phyloP scores from a whole-genome alignment of 2,329 filamentous ascomycete genomes.

The Blastomyces gilchristii region DNA sequence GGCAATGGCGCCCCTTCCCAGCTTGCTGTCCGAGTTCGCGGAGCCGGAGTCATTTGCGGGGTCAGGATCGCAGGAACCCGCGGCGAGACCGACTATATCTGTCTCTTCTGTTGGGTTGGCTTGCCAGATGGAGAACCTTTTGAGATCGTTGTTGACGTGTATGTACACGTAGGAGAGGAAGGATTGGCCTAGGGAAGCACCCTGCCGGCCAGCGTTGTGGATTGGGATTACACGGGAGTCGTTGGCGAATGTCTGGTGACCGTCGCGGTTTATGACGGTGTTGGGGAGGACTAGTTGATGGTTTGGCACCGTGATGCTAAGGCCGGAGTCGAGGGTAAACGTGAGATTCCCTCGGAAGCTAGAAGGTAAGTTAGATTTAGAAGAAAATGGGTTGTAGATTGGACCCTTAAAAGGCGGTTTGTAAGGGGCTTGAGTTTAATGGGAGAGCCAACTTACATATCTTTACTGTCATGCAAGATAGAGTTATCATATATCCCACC shows the following conservation, averaged over 20 bases:
- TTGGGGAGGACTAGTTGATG: slow-evolving; percentile 25
- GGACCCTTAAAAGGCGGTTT: background rate
- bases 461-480: background rate
- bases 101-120: slow-evolving; percentile 12
- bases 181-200: slow-evolving; percentile 21
- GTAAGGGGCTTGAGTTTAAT: background rate
- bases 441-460: background rate
- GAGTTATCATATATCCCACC: slow-evolving; percentile 2
- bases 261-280: slow-evolving; percentile 16
- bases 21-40: background rate
- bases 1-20: slow-evolving; percentile 9
- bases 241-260: slow-evolving; percentile 6
- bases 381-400: background rate
- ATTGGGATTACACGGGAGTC: slow-evolving; percentile 4
- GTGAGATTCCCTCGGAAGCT: slow-evolving; percentile 14
- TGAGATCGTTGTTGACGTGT: slow-evolving; percentile 22
- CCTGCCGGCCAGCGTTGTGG: slow-evolving; percentile 10
- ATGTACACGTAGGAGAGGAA: slow-evolving; percentile 27
- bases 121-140: slow-evolving; percentile 18
- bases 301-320: slow-evolving; percentile 22
- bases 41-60: background rate
- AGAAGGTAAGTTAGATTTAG: background rate
- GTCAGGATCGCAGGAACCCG: background rate
- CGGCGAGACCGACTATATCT: slow-evolving; percentile 16
- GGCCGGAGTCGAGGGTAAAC: slow-evolving; percentile 13